Percentiles rank a stretch among this genome's conserved stretches.
Evolutionary conservation across 345 rosid species (phyloP).

Genomic region (Barbarea vulgaris): DNA sequence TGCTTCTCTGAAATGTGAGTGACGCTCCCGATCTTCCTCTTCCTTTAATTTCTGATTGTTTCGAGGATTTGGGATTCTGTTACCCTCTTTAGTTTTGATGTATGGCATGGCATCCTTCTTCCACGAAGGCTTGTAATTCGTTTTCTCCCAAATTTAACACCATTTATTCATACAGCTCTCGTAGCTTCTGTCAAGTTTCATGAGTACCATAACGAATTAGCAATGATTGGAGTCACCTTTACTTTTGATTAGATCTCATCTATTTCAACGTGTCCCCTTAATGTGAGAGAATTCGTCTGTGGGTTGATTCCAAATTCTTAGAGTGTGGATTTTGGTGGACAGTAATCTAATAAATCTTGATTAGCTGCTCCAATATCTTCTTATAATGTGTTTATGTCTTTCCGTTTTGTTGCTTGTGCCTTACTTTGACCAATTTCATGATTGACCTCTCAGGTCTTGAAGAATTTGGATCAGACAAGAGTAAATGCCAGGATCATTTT

Average conservation of each 20-base stretch:
- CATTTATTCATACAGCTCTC: neutral
- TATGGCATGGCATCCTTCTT: neutral
- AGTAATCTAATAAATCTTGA: neutral
- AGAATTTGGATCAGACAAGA: slow-evolving; percentile 79
- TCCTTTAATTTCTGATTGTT: neutral
- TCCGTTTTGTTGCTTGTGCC: neutral
- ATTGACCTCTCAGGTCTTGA: slow-evolving; percentile 67
- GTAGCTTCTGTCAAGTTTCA: slow-evolving; percentile 2
- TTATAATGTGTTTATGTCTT: neutral
- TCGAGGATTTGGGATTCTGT: slow-evolving; percentile 1
- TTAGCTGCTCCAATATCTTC: neutral
- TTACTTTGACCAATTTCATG: slow-evolving; percentile 7
- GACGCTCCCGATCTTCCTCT: slow-evolving; percentile 12
- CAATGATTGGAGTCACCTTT: neutral
- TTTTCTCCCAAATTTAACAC: neutral
- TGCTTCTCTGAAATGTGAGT: slow-evolving; percentile 84
- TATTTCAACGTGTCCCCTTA: neutral
- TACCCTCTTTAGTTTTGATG: neutral
- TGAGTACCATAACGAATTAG: neutral
- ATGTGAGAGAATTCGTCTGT: neutral
- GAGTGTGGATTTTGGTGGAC: neutral
- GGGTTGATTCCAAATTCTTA: neutral
- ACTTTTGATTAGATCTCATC: slow-evolving; percentile 14
- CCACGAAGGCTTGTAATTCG: neutral
- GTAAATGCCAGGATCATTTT: slow-evolving; percentile 92